Evolutionary conservation across 2,329 filamentous ascomycete species (phyloP), one percentile per base, ranked within the genome.

Genomic region (Cylindrodendrum hubeiense): DNA sequence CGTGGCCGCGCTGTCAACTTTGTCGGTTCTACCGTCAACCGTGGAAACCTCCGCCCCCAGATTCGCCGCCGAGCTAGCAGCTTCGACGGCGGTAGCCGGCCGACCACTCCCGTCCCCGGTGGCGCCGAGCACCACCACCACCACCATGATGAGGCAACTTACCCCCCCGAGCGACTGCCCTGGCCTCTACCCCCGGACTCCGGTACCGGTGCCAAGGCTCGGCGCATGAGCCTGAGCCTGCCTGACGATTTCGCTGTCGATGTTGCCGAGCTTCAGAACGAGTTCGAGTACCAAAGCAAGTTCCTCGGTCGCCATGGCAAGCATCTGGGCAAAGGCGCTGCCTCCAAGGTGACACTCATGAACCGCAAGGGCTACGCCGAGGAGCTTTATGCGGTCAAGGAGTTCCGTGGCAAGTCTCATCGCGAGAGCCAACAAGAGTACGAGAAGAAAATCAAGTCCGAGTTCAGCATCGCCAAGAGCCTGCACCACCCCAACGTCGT

Each of bases 401-500:
- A 96, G 75, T 97, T 97, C 78, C 89, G 93, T 12, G 87, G 88
- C 69, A 92, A 92, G 78, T 89, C 89, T 37, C 85, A 86, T 34
- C 85, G 86, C 43, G 94, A 97, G 76, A 89, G 87, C 10, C 84
- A 88, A 67, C 86, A 89, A 30, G 93, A 96, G 54, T 97, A 97
- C 78, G 88, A 93, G 70, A 91, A 93, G 80, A 96, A 97, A 83
- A 93, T 97, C 82, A 97, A 95, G 79, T 95, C 93, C 1, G 94
- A 97, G 77, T 97, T 90, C 81, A 93, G 90, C 78, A 94, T 97
- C 69, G 93, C 93, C 65, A 95, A 95, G 82, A 93, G 92, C 69
- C 81, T 95, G 66, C 89, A 94, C 73, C 94, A 97, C 76, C 93
- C 94, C 54, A 97, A 97, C 78, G 93, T 97, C 72, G 92, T 97